A percentile compares a stretch with the other conserved stretches of the same genome.
Conservation (phyloP, 116 monocot species). For the Papilionanthe hybrid region DNA sequence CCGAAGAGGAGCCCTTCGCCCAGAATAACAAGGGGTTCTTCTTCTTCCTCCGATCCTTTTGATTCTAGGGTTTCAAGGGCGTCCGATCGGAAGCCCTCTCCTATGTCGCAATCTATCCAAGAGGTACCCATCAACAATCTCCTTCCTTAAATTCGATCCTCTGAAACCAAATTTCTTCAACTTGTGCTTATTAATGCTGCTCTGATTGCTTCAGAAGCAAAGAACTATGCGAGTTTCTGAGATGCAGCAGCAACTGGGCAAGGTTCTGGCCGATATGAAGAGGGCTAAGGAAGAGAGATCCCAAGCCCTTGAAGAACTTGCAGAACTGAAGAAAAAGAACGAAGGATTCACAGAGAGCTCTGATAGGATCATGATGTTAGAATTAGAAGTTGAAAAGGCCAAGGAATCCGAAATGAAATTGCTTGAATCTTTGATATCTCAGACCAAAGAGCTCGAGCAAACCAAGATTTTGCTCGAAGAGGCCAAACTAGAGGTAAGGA, state of each 20-base stretch:
- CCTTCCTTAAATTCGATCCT: background rate
- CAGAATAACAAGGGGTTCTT: background rate
- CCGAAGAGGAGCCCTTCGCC: slow-evolving; percentile 14
- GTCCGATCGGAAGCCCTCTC: slow-evolving; percentile 18
- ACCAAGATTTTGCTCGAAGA: slow-evolving; percentile 78
- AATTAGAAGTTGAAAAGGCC: slow-evolving; percentile 43
- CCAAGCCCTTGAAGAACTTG: slow-evolving; percentile 32
- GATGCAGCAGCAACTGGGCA: slow-evolving; percentile 24
- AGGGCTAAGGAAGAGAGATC: slow-evolving; percentile 35
- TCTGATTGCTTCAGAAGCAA: background rate
- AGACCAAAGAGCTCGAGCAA: slow-evolving; percentile 73
- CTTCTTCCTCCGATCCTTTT: background rate
- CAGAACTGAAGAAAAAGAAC: slow-evolving; percentile 19
- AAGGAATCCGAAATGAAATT: slow-evolving; percentile 68
- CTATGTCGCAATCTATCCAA: slow-evolving; percentile 2
- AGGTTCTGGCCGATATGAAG: slow-evolving; percentile 42
- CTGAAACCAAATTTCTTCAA: background rate
- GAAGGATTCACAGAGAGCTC: background rate
- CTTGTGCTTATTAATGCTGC: background rate
- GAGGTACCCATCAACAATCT: slow-evolving; percentile 2
- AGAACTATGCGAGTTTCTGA: slow-evolving; percentile 7
- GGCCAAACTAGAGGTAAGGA: slow-evolving; percentile 66
- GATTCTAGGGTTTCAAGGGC: slow-evolving; percentile 10
- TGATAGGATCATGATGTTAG: slow-evolving; percentile 22
- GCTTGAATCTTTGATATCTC: slow-evolving; percentile 60